Base-by-base conservation (phyloP, 805 yeast species). In the Lachancea kluyveri region DNA sequence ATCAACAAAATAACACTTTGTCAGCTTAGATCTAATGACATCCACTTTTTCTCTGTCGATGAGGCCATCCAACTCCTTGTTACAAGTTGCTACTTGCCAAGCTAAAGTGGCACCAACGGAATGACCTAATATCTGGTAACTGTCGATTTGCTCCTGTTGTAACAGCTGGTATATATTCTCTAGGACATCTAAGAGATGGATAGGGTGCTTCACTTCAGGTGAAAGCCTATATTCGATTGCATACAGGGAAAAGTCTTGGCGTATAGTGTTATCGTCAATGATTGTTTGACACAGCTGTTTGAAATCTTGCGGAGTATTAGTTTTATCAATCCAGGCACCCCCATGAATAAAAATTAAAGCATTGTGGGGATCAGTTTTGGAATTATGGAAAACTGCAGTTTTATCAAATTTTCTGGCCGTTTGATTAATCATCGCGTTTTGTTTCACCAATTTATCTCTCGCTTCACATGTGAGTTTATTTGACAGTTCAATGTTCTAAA, bases 301-400 rank as follows among this genome's bases (percentile, higher is more conserved):
- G 33, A 72, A 74, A 45, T 80, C 90, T 23, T 66, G 55, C 17
- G 59, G 67, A 0, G 87, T 78, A 48, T 79, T 78, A 3, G 40
- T 50, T 1, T 76, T 72, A 47, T 81, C 94, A 39, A 84, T 65
- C 95, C 95, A 85, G 0, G 87, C 94, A 0, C 95, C 95, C 1
- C 95, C 95, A 56, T 85, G 95, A 23, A 85, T 68, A 43, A 75
- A 77, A 1, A 83, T 66, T 5, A 73, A 33, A 12, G 70, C 48
- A 14, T 31, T 35, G 12, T 28, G 37, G 9, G 28, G 20, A 10
- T 10, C 26, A n/a, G 28, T 8, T 6, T 8, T 12, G 14, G 5
- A 10, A 3, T 13, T n/a, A 18, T 37, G 29, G 26, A 45, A 41
- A 12, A 32, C 35, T n/a, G 33, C 36, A 10, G 47, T 41, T 12